Conservation (phyloP, 345 rosid species). For the Corchorus capsularis region DNA sequence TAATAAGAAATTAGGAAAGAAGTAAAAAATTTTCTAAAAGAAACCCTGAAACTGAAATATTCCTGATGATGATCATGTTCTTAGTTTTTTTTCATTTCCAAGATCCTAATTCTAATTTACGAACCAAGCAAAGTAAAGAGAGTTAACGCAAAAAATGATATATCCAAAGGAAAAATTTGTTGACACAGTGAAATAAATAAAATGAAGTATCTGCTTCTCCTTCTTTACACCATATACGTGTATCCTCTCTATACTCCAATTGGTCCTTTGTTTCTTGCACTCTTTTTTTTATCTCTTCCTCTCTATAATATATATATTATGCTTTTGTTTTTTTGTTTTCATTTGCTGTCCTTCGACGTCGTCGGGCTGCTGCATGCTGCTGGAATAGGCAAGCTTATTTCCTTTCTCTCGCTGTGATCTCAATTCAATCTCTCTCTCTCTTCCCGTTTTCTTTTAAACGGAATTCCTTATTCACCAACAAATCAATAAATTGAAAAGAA, state of each 20-base stretch:
- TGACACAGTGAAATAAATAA: background rate
- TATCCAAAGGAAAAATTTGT: background rate
- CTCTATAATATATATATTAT: background rate
- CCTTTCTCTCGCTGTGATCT: conserved; percentile 8
- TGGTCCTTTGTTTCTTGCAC: background rate
- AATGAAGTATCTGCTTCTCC: background rate
- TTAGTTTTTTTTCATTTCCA: background rate
- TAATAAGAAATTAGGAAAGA: background rate
- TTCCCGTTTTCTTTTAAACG: conserved; percentile 35
- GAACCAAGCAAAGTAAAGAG: conserved; percentile 5
- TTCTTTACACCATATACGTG: background rate
- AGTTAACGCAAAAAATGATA: background rate
- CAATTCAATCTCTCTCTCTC: conserved; percentile 21
- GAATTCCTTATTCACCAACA: conserved; percentile 43
- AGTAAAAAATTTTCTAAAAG: background rate
- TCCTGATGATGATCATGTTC: no score
- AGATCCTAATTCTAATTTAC: background rate
- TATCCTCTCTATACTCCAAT: background rate
- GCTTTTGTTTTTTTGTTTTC: background rate
- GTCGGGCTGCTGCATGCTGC: background rate
- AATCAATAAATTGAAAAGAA: conserved; percentile 39
- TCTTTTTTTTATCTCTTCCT: background rate
- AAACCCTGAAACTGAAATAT: background rate
- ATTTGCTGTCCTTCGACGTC: background rate
- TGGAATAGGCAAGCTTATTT: conserved; percentile 34